Conservation (phyloP, 78 protist species). For the Dictyostelium brefeldianum region DNA sequence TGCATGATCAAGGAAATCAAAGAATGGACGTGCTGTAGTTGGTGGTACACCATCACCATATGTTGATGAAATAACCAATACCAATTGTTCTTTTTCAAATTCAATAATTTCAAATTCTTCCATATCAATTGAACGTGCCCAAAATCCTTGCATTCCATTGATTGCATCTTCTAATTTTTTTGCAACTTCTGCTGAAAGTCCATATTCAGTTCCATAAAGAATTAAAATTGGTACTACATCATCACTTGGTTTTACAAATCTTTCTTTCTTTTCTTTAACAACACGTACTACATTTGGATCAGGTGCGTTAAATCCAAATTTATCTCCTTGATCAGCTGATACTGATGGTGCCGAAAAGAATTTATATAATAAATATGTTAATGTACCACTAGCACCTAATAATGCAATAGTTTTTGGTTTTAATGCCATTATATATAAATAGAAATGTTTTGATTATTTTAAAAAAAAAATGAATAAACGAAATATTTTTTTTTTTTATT, state of each 20-base stretch:
- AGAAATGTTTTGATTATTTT: background rate
- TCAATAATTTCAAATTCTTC: constrained; percentile 69
- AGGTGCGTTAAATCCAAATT: constrained; percentile 13
- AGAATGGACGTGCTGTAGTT: constrained; percentile 81
- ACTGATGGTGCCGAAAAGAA: constrained; percentile 24
- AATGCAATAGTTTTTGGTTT: constrained; percentile 56
- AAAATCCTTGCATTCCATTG: constrained; percentile 7
- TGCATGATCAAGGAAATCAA: constrained; percentile 31
- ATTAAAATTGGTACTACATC: constrained; percentile 30
- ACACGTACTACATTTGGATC: background rate
- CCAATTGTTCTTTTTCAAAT: constrained; percentile 67
- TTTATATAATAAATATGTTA: constrained; percentile 38
- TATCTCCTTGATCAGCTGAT: constrained; percentile 34
- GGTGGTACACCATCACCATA: constrained; percentile 84
- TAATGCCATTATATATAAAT: background rate
- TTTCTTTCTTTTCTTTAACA: constrained; percentile 34
- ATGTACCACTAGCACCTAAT: constrained; percentile 43
- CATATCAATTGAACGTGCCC: constrained; percentile 70
- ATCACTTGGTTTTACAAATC: constrained; percentile 28
- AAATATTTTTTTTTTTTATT: background rate
- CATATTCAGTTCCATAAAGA: constrained; percentile 54
- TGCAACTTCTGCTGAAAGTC: constrained; percentile 59
- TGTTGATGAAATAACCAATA: constrained; percentile 59
- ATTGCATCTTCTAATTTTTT: constrained; percentile 29
- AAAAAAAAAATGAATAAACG: background rate